Evolutionary conservation across 208 protist species (phyloP).

Genomic region (Leishmania arabica): DNA sequence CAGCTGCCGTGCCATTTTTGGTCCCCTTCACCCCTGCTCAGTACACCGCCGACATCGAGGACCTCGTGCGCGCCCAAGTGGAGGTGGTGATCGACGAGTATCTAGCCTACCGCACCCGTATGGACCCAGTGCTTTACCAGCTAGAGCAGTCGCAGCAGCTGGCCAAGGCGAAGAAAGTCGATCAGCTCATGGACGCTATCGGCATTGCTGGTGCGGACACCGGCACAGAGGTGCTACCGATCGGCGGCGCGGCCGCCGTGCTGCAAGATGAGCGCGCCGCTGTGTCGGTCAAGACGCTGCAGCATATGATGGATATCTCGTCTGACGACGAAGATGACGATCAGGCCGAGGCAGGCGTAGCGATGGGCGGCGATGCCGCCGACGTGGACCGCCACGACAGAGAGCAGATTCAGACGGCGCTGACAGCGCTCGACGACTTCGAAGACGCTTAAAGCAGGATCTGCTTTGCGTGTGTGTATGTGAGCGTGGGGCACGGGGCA

Average conservation of each 20-base stretch:
- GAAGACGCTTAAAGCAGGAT: conserved; percentile 58
- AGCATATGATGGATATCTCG: conserved; percentile 24
- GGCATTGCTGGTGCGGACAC: conserved; percentile 23
- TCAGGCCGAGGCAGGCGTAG: conserved; percentile 8
- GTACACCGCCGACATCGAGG: conserved; percentile 61
- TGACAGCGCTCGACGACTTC: conserved; percentile 88
- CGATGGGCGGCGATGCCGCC: conserved; percentile 9
- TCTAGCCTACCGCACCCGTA: conserved; percentile 61
- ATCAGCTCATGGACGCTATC: conserved; percentile 61
- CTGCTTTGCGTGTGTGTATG: not conserved
- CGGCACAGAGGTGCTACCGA: conserved; percentile 12
- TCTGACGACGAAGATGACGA: conserved; percentile 37
- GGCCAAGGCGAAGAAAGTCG: conserved; percentile 42
- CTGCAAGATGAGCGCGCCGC: not conserved
- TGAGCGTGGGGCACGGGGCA: not conserved
- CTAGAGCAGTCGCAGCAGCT: conserved; percentile 53
- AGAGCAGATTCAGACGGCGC: conserved; percentile 69
- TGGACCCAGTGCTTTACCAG: conserved; percentile 68
- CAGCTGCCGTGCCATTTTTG: conserved; percentile 26
- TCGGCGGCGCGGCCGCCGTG: not conserved
- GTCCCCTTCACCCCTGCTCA: conserved; percentile 62
- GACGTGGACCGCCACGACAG: conserved; percentile 45
- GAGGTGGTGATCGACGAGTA: conserved; percentile 74
- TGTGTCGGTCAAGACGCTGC: conserved; percentile 1
- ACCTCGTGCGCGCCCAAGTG: conserved; percentile 70